A percentile compares a stretch with the other conserved stretches of the same genome.
phyloP scores from a whole-genome alignment of 768 basidiomycete species.

The Tricholoma hemisulphureum region DNA sequence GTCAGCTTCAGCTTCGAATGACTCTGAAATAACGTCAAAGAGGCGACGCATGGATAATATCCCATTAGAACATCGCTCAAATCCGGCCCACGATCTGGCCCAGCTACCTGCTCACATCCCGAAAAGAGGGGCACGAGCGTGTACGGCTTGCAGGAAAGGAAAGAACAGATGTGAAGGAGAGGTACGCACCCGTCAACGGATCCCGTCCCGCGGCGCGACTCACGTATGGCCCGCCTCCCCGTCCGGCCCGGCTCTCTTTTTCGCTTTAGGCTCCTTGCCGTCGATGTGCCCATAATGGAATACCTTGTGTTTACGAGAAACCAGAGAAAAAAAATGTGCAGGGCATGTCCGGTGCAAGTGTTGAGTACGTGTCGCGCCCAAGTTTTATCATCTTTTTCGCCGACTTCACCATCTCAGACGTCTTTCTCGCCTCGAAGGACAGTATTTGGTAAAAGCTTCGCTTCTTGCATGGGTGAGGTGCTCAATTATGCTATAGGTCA shows the following conservation, averaged over 20 bases:
- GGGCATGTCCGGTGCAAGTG: slow-evolving; percentile 57
- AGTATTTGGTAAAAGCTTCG: slow-evolving; percentile 61
- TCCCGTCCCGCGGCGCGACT: slow-evolving; percentile 47
- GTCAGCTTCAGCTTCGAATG: slow-evolving; percentile 56
- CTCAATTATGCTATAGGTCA: slow-evolving; percentile 49
- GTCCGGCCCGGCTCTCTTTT: slow-evolving; percentile 66
- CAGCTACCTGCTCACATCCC: slow-evolving; percentile 64
- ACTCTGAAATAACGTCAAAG: slow-evolving; percentile 54
- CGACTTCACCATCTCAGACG: slow-evolving; percentile 47
- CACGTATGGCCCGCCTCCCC: slow-evolving; percentile 65
- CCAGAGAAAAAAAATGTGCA: slow-evolving; percentile 82
- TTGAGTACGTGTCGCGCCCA: slow-evolving; percentile 55
- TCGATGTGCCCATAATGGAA: slow-evolving; percentile 81
- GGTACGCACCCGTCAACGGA: slow-evolving; percentile 48
- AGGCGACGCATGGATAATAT: slow-evolving; percentile 49
- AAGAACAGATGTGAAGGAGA: slow-evolving; percentile 95
- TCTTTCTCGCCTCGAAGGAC: slow-evolving; percentile 79
- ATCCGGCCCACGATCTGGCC: slow-evolving; percentile 28
- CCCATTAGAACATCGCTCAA: slow-evolving; percentile 35
- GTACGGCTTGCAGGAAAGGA: slow-evolving; percentile 85
- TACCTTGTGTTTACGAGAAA: slow-evolving; percentile 84
- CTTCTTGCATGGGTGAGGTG: slow-evolving; percentile 6
- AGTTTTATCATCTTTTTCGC: background rate
- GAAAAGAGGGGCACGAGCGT: slow-evolving; percentile 86
- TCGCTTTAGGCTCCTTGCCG: slow-evolving; percentile 77